Conservation (phyloP, 2,329 filamentous ascomycete species). For the Teratosphaeria gauchensis region DNA sequence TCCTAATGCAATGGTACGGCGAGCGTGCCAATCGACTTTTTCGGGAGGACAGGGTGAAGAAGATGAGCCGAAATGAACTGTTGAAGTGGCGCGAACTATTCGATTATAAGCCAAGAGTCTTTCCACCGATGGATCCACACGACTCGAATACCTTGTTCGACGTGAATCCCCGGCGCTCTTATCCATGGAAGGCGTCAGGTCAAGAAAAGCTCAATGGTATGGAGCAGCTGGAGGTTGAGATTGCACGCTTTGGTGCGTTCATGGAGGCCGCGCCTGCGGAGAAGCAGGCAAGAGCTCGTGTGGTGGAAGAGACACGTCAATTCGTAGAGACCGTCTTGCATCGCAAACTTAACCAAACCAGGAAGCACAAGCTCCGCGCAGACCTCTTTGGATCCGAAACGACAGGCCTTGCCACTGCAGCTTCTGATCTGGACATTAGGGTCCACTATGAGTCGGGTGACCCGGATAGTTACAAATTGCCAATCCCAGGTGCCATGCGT, state of each 20-base stretch:
- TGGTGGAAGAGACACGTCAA: constrained; percentile 21
- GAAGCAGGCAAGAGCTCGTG: constrained; percentile 25
- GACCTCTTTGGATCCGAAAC: constrained; percentile 45
- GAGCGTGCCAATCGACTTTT: neutral
- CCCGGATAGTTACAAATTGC: neutral
- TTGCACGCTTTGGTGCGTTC: constrained; percentile 36
- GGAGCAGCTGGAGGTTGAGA: constrained; percentile 26
- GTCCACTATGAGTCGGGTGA: constrained; percentile 11
- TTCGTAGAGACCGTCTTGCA: neutral
- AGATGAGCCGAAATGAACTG: neutral
- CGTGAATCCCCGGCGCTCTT: neutral
- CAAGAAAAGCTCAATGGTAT: neutral
- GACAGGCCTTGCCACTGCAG: constrained; percentile 42
- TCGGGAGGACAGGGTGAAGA: neutral
- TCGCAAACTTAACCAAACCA: neutral
- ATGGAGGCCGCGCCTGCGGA: constrained; percentile 37
- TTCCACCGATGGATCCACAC: neutral
- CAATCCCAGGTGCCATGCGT: neutral
- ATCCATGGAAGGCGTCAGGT: neutral
- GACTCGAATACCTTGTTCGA: neutral
- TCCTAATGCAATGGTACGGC: neutral
- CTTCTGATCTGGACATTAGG: constrained; percentile 47
- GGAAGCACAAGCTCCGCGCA: constrained; percentile 9
- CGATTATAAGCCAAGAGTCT: neutral
- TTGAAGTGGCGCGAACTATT: neutral